A percentile compares a stretch with the other conserved stretches of the same genome.
These are phyloP conservation scores for Primulina tabacum DNA, from an alignment of 257 asterid genomes.

Conservation along the genomic window DNA sequence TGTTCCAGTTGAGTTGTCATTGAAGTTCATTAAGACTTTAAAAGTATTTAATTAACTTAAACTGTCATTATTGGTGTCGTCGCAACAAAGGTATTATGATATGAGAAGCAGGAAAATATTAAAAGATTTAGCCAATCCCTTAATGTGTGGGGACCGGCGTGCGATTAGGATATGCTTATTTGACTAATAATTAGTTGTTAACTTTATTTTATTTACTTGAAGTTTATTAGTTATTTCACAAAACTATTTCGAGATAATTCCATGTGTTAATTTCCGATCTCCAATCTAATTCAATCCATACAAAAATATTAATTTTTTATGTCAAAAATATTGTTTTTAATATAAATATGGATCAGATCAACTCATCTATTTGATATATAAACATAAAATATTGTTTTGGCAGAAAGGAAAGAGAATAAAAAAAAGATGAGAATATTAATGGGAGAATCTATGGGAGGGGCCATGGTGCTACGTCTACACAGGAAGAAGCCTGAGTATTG, in stretches of 20 bases:
- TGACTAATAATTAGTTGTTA: constrained; percentile 5
- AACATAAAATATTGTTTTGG: neutral
- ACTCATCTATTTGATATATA: too few species aligned
- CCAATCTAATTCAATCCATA: too few species aligned
- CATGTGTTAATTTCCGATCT: too few species aligned
- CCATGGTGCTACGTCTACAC: constrained; percentile 59
- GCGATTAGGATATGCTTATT: constrained; percentile 15
- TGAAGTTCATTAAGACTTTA: too few species aligned
- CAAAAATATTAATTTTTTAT: too few species aligned
- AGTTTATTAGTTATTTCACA: too few species aligned
- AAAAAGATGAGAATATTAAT: constrained; percentile 46
- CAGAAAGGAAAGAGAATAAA: constrained; percentile 48
- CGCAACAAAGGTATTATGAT: too few species aligned
- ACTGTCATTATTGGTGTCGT: neutral
- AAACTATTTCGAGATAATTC: too few species aligned
- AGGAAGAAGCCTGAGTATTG: constrained; percentile 54
- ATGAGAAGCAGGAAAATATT: neutral
- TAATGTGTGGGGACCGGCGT: neutral
- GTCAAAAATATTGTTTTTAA: too few species aligned
- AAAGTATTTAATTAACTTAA: neutral
- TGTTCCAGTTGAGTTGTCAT: neutral
- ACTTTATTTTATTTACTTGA: neutral
- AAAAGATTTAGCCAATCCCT: constrained; percentile 9
- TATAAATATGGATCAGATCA: too few species aligned
- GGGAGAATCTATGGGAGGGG: constrained; percentile 92